phyloP scores from a whole-genome alignment of 78 protist genomes.

The Thecamonas trahens region DNA sequence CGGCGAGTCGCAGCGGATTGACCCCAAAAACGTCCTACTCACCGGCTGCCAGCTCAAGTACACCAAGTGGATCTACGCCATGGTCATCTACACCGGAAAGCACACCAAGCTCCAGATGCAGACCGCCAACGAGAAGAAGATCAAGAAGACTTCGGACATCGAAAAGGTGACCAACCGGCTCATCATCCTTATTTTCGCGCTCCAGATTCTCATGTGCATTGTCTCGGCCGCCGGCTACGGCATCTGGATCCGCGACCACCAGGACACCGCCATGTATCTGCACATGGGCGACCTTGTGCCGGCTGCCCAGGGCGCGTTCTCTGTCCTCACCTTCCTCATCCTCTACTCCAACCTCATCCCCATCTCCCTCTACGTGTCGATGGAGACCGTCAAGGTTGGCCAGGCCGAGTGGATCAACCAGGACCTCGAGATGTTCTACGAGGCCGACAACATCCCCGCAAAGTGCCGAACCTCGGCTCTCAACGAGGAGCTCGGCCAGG shows the following conservation, averaged over 20 bases:
- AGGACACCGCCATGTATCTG: slow-evolving; percentile 28
- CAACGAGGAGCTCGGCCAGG: slow-evolving; percentile 65
- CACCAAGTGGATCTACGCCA: slow-evolving; percentile 69
- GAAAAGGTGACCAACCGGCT: neutral
- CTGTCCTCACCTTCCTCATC: slow-evolving; percentile 57
- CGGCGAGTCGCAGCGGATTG: slow-evolving; percentile 1
- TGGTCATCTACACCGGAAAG: slow-evolving; percentile 74
- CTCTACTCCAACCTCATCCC: slow-evolving; percentile 72
- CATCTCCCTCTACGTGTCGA: slow-evolving; percentile 75
- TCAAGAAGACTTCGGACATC: neutral
- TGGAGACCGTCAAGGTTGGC: slow-evolving; percentile 79
- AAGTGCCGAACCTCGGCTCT: slow-evolving; percentile 50
- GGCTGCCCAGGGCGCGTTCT: neutral
- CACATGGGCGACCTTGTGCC: slow-evolving; percentile 11
- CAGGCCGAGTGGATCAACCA: slow-evolving; percentile 29
- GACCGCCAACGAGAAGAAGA: neutral
- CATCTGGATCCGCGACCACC: neutral
- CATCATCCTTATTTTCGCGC: neutral
- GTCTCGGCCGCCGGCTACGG: slow-evolving; percentile 4
- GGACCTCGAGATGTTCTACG: slow-evolving; percentile 53
- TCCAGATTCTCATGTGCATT: slow-evolving; percentile 5
- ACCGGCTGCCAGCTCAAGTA: slow-evolving; percentile 65
- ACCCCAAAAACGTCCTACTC: slow-evolving; percentile 13
- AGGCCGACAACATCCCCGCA: slow-evolving; percentile 54
- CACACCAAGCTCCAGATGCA: slow-evolving; percentile 77